Evolutionary conservation across 768 basidiomycete species (phyloP).

Genomic region (Russula lepida): DNA sequence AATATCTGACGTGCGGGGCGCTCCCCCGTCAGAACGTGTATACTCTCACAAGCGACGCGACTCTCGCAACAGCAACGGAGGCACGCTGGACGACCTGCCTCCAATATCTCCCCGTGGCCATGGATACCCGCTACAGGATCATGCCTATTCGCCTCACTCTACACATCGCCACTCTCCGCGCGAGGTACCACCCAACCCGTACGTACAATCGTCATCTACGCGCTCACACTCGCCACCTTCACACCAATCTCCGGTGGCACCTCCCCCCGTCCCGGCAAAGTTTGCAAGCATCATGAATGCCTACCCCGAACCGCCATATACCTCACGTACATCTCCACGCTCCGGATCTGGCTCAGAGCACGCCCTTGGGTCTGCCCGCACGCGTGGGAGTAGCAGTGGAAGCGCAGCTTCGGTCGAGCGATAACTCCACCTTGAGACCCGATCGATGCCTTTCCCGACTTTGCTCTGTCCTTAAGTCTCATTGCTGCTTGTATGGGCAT

Average conservation of each 20-base stretch:
- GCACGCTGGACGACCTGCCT: conserved; percentile 10
- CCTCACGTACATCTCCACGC: conserved; percentile 22
- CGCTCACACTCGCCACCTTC: conserved; percentile 25
- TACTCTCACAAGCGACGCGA: conserved; percentile 14
- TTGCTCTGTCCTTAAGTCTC: not conserved
- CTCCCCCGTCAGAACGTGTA: conserved; percentile 2
- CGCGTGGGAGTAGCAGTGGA: conserved; percentile 14
- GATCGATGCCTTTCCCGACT: not conserved
- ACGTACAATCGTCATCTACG: not conserved
- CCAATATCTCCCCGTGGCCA: conserved; percentile 17
- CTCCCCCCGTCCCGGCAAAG: conserved; percentile 39
- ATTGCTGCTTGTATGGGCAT: not conserved
- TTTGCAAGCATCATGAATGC: conserved; percentile 68
- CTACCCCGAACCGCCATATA: conserved; percentile 37
- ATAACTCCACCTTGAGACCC: not conserved
- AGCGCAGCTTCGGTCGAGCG: conserved; percentile 16
- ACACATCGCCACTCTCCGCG: conserved; percentile 8
- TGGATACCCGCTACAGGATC: conserved; percentile 10
- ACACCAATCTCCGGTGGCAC: conserved; percentile 23
- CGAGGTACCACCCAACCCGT: conserved; percentile 11
- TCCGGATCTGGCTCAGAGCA: conserved; percentile 28
- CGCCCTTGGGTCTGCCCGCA: conserved; percentile 21
- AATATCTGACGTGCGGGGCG: conserved; percentile 12
- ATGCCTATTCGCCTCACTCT: conserved; percentile 13
- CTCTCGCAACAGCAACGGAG: conserved; percentile 18